Conservation (phyloP, 1,139 yeast genomes). For the Taphrina populina region DNA sequence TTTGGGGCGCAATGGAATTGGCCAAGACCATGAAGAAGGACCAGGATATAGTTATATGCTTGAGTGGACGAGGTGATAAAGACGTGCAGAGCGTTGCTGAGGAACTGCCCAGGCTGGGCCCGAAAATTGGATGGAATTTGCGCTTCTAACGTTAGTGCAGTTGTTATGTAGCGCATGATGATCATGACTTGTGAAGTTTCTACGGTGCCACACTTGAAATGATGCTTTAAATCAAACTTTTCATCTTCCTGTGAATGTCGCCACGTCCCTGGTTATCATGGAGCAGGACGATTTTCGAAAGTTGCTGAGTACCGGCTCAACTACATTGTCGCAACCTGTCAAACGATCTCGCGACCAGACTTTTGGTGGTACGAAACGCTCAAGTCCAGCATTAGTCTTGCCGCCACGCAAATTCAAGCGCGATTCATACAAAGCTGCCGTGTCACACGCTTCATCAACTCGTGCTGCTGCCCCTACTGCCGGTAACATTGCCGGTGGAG, state of each 20-base stretch:
- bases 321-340: not conserved
- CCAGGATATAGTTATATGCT: constrained; percentile 77
- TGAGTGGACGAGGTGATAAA: constrained; percentile 98
- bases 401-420: not conserved
- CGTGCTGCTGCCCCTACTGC: not conserved
- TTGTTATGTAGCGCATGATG: too few species aligned
- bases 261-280: not conserved
- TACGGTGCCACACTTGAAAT: not conserved
- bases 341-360: constrained; percentile 16
- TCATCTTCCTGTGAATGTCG: not conserved
- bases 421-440: too few species aligned
- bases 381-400: not conserved
- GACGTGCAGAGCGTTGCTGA: constrained; percentile 98
- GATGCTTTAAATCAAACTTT: not conserved
- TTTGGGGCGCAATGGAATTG: constrained; percentile 81
- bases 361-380: not conserved
- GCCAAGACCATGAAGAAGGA: constrained; percentile 83
- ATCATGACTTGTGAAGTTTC: not conserved
- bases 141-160: constrained; percentile 54
- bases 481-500: not conserved
- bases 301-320: not conserved
- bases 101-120: constrained; percentile 82
- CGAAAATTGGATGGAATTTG: constrained; percentile 90
- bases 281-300: constrained; percentile 34
- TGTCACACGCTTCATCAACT: too few species aligned